Evolutionary conservation across 202 grass and related monocot species (phyloP), one percentile per base, ranked within the genome.

Genomic region (Schoenoplectus tabernaemontani): DNA sequence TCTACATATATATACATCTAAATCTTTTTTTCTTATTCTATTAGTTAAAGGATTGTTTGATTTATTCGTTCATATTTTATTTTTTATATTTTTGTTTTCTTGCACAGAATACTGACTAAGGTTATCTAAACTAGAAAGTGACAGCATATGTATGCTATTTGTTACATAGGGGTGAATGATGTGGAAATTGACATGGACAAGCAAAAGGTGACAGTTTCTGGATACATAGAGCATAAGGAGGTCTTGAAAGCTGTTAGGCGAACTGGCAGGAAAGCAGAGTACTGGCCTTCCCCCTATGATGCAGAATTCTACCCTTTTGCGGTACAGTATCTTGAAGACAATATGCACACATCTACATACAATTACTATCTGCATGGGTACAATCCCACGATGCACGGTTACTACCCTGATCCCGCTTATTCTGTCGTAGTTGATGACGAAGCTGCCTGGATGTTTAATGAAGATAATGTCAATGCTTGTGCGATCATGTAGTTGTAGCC

Each of bases 161-260:
- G 24, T 41, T 4, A n/a, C 56, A 59, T 83, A 93, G 89, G 94
- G 0, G 91, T 93, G 71, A 78, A 90, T 70, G 74, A 78, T 3
- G 86, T 93, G 48, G 91, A 93, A 67, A 92, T 97, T 63, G 87
- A 97, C 86, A 90, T 89, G 91, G 89, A 85, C 12, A 74, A 15
- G 50, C 91, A 97, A 80, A 97, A 91, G 89, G 93, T 97, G 85
- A 93, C 84, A 63, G 91, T 97, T 44, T 90, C 87, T 4, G 93
- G 93, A 69, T 87, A 88, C 60, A 86, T 91, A 42, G 84, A 93
- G 8, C 83, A 59, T 37, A 65, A 77, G 71, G 81, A 88, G 82
- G 93, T 93, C 51, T 85, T 97, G 38, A 92, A 84, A 71, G 89
- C 91, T 54, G 91, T 89, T 77, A 78, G 93, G 59, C 89, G 91